phyloP scores from a whole-genome alignment of 129 eudicot species.

The Apium graveolens region DNA sequence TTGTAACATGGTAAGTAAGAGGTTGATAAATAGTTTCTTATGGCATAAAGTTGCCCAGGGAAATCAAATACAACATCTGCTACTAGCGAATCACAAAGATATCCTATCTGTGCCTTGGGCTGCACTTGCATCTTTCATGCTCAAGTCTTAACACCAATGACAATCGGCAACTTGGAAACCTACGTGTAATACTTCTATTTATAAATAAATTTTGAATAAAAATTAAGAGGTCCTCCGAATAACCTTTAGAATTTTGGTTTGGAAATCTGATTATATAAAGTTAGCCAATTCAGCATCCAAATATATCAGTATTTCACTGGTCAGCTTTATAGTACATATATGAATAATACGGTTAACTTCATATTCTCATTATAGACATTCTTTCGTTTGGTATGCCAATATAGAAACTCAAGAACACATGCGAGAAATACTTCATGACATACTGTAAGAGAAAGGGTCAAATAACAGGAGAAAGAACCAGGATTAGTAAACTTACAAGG shows the following conservation, averaged over 20 bases:
- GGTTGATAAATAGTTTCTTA: not conserved
- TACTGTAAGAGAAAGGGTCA: not conserved
- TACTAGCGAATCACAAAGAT: not conserved
- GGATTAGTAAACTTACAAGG: constrained; percentile 39
- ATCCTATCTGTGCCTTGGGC: not conserved
- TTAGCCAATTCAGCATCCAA: not conserved
- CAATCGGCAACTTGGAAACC: not conserved
- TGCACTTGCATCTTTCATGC: not conserved
- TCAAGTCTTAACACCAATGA: not conserved
- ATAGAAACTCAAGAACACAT: not conserved
- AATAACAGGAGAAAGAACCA: not conserved
- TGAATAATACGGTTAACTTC: not conserved
- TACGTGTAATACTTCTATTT: not conserved
- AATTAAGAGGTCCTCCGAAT: not conserved
- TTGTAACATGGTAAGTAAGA: not conserved
- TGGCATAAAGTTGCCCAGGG: not conserved
- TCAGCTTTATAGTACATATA: not conserved
- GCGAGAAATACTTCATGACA: not conserved
- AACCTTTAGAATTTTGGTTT: not conserved
- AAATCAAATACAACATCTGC: not conserved
- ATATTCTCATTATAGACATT: not conserved
- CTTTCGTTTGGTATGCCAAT: not conserved
- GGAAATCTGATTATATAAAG: not conserved
- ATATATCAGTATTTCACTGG: not conserved
- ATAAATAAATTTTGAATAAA: not conserved